A percentile compares a stretch with the other conserved stretches of the same genome.
phyloP scores from a whole-genome alignment of 2,329 filamentous ascomycete genomes.

The Ophiostoma sp. region DNA sequence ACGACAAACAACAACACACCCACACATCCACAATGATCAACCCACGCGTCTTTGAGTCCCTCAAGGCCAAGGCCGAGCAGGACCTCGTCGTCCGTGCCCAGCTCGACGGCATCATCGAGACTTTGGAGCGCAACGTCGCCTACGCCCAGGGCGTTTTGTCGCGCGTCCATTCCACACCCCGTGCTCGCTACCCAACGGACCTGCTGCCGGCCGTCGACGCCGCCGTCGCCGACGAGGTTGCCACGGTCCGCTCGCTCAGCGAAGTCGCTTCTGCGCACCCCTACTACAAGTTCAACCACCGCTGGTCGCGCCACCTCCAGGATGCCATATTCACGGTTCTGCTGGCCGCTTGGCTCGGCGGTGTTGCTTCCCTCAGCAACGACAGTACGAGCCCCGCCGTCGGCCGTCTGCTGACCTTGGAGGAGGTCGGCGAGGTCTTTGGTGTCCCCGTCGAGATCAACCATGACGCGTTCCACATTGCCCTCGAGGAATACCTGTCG shows the following conservation, averaged over 20 bases:
- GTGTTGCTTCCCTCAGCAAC: slow-evolving; percentile 36
- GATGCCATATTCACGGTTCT: slow-evolving; percentile 65
- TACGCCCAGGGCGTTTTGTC: slow-evolving; percentile 81
- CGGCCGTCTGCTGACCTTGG: slow-evolving; percentile 76
- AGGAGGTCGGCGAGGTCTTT: slow-evolving; percentile 79
- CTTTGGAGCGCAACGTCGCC: slow-evolving; percentile 79
- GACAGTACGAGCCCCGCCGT: slow-evolving; percentile 46
- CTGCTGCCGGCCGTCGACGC: slow-evolving; percentile 71
- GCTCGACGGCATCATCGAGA: slow-evolving; percentile 77
- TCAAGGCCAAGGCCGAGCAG: slow-evolving; percentile 88
- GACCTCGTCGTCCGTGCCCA: slow-evolving; percentile 80
- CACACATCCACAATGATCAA: slow-evolving; percentile 60
- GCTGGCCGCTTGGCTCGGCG: slow-evolving; percentile 74
- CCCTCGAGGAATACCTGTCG: slow-evolving; percentile 95
- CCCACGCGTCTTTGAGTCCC: slow-evolving; percentile 79
- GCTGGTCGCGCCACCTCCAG: slow-evolving; percentile 84
- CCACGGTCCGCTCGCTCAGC: slow-evolving; percentile 69
- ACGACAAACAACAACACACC: no score
- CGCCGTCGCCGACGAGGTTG: slow-evolving; percentile 70
- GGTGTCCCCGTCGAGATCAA: slow-evolving; percentile 89
- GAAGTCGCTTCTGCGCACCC: slow-evolving; percentile 78
- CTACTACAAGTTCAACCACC: slow-evolving; percentile 94
- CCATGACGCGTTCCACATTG: slow-evolving; percentile 87
- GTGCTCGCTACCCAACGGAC: slow-evolving; percentile 55
- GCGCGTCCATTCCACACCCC: slow-evolving; percentile 83